Percentiles rank a stretch among this genome's conserved stretches.
Evolutionary conservation across 768 basidiomycete genomes (phyloP).

Genomic region (Pulveroboletus sp.): DNA sequence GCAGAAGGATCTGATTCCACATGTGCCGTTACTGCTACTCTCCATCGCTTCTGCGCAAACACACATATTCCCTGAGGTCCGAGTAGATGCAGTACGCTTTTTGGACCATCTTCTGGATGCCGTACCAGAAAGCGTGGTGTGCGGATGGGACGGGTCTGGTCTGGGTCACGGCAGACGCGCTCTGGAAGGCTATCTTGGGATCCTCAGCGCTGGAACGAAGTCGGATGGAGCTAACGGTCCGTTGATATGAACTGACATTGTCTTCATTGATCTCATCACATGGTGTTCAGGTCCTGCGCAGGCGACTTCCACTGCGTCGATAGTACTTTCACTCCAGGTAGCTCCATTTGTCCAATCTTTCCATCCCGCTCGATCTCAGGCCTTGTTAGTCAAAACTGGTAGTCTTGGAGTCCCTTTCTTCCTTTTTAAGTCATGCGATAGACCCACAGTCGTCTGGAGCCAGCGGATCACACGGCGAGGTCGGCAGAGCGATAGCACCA

Average conservation of each 20-base stretch:
- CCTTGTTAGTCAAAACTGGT: conserved; percentile 64
- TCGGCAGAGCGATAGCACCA: conserved; percentile 10
- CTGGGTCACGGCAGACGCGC: conserved; percentile 57
- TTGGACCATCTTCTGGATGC: conserved; percentile 68
- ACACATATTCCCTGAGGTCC: conserved; percentile 92
- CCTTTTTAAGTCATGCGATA: conserved; percentile 55
- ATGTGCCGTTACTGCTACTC: conserved; percentile 70
- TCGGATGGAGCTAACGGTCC: conserved; percentile 55
- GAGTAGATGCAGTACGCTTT: conserved; percentile 82
- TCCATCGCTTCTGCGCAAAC: conserved; percentile 90
- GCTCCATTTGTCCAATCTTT: not conserved
- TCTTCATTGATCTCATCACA: not conserved
- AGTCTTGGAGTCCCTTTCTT: conserved; percentile 66
- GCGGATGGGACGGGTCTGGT: conserved; percentile 58
- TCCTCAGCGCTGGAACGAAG: conserved; percentile 64
- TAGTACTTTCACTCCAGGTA: conserved; percentile 62
- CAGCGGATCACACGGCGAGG: conserved; percentile 12
- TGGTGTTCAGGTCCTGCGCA: conserved; percentile 22
- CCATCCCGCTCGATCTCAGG: conserved; percentile 2
- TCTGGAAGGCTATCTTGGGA: conserved; percentile 76
- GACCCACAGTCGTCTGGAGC: conserved; percentile 16
- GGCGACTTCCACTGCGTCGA: conserved; percentile 60
- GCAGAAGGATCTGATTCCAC: conserved; percentile 69
- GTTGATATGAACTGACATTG: conserved; percentile 2
- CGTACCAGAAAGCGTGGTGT: conserved; percentile 62